These are phyloP conservation scores for Nemania sp. DNA, from an alignment of 2,329 filamentous ascomycete genomes.

Conservation along the genomic window DNA sequence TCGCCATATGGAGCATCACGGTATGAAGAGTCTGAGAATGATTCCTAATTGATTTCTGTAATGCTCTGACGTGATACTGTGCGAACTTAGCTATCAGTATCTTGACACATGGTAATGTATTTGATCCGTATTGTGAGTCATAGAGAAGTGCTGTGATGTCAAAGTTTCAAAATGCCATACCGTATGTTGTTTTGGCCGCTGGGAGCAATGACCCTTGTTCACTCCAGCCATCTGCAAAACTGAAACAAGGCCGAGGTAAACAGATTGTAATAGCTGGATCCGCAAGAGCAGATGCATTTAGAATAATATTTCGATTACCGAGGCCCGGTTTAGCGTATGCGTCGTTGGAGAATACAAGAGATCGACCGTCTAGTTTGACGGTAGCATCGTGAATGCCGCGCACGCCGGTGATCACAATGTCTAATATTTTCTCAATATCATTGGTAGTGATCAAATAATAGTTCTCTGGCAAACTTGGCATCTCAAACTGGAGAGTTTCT, in stretches of 20 bases:
- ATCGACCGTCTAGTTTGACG: conserved; percentile 22
- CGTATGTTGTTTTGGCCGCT: conserved; percentile 29
- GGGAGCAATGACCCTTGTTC: neutral
- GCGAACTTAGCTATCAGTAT: neutral
- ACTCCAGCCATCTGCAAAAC: conserved; percentile 13
- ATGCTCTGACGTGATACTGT: conserved; percentile 39
- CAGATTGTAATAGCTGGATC: conserved; percentile 39
- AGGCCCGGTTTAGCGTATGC: conserved; percentile 27
- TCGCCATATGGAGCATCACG: conserved; percentile 2
- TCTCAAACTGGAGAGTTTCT: neutral
- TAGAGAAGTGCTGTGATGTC: too few relatives aligned
- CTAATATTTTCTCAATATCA: conserved; percentile 38
- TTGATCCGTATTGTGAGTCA: too few relatives aligned
- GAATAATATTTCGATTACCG: conserved; percentile 29
- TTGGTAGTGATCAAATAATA: conserved; percentile 35
- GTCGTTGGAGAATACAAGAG: conserved; percentile 30
- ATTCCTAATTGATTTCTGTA: conserved; percentile 39
- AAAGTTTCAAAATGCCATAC: conserved; percentile 12
- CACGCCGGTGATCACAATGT: conserved; percentile 37
- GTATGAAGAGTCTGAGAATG: conserved; percentile 14
- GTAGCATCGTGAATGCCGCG: conserved; percentile 25
- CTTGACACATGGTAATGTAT: too few relatives aligned
- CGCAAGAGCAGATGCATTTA: conserved; percentile 27
- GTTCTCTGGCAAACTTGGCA: conserved; percentile 8
- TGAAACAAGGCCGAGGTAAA: conserved; percentile 35